Evolutionary conservation across 1,139 yeast genomes (phyloP).

Genomic region (Saccharomyces hybrid): DNA sequence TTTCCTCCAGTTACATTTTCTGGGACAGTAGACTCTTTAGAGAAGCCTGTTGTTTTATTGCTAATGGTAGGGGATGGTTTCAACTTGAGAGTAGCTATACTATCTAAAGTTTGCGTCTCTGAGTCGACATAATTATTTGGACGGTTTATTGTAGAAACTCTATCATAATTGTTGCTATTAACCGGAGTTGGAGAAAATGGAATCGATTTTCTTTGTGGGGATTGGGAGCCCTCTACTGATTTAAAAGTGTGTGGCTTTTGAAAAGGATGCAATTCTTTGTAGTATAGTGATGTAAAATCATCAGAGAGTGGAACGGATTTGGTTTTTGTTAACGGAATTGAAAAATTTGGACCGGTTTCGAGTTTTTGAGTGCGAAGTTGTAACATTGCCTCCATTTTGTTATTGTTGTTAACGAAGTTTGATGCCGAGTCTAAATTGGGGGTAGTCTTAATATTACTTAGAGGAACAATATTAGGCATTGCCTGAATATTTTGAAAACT

Average conservation of each 20-base stretch:
- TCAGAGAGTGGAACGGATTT: background rate
- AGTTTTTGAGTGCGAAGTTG: background rate
- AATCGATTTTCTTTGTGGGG: background rate
- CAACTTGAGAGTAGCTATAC: background rate
- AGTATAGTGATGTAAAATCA: background rate
- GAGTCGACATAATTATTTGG: conserved; percentile 20
- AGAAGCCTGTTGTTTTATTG: background rate
- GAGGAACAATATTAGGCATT: background rate
- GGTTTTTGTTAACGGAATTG: background rate
- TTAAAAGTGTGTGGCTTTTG: background rate
- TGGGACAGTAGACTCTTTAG: background rate
- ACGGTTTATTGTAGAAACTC: background rate
- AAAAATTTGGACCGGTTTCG: background rate
- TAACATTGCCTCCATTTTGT: background rate
- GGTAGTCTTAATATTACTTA: background rate
- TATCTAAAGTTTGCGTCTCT: conserved; percentile 23
- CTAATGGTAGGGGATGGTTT: background rate
- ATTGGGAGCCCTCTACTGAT: background rate
- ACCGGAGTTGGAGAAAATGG: background rate
- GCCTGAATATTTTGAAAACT: background rate
- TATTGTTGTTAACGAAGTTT: background rate
- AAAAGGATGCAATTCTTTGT: background rate
- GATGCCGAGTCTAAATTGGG: background rate
- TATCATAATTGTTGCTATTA: background rate
- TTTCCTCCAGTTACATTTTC: conserved; percentile 17